Evolutionary conservation across 306 rosid species (phyloP).

Genomic region (Rosa chinensis): DNA sequence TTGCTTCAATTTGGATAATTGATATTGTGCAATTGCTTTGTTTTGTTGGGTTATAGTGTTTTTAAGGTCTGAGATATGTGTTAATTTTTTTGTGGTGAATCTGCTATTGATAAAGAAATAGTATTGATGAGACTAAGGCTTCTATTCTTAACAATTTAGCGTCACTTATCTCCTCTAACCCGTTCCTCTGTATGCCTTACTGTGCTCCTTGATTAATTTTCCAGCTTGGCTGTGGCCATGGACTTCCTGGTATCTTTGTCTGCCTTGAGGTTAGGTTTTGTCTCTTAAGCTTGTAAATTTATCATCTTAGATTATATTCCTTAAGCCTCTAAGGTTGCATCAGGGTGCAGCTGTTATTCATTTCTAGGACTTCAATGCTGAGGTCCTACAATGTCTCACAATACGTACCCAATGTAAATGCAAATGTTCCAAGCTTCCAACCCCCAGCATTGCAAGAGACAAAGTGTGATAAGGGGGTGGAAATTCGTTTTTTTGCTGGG

Average conservation of each 20-base stretch:
- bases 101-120: too few relatives aligned
- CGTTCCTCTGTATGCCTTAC: constrained; percentile 12
- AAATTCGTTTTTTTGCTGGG: too few relatives aligned
- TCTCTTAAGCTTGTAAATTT: constrained; percentile 17
- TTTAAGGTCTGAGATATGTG: too few relatives aligned
- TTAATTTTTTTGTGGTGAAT: too few relatives aligned
- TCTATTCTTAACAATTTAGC: too few relatives aligned
- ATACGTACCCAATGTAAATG: constrained; percentile 72
- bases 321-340: constrained; percentile 27
- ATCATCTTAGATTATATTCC: neutral
- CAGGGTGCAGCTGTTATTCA: constrained; percentile 81
- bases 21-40: too few relatives aligned
- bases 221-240: constrained; percentile 98
- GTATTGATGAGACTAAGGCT: too few relatives aligned
- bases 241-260: constrained; percentile 89
- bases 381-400: constrained; percentile 78
- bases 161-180: neutral
- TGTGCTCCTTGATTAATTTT: constrained; percentile 31
- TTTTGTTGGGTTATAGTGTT: too few relatives aligned
- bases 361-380: constrained; percentile 94
- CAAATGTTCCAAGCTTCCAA: constrained; percentile 45
- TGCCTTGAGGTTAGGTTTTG: constrained; percentile 60
- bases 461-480: too few relatives aligned
- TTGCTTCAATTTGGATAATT: too few relatives aligned
- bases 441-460: too few relatives aligned